Conservation (phyloP, 306 rosid genomes). For the Acacia crassicarpa region DNA sequence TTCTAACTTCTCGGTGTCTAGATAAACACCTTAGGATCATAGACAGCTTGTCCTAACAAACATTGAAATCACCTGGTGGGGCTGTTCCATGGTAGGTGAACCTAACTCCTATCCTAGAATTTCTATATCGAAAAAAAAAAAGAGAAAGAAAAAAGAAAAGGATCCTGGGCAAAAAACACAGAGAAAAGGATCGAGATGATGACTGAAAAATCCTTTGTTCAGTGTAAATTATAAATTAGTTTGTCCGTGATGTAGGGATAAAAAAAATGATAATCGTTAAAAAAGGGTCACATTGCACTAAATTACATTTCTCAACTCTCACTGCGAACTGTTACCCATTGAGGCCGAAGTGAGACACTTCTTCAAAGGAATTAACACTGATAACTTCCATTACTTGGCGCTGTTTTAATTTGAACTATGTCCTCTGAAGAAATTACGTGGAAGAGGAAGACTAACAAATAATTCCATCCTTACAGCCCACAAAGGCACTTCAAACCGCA, state of each 20-base stretch:
- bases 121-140: no score
- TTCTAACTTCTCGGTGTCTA: no score
- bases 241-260: not conserved
- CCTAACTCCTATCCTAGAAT: no score
- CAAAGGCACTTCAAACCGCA: not conserved
- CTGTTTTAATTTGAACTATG: not conserved
- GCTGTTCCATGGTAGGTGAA: no score
- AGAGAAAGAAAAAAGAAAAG: not conserved
- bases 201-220: not conserved
- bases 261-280: not conserved
- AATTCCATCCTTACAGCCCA: not conserved
- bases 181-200: not conserved
- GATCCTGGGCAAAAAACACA: no score
- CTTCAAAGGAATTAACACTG: not conserved
- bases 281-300: not conserved
- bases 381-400: not conserved
- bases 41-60: no score
- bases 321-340: not conserved
- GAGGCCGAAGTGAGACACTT: not conserved
- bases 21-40: no score
- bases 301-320: not conserved
- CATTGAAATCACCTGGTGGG: no score
- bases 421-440: not conserved
- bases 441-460: not conserved
- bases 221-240: not conserved